Conservation (phyloP, 257 asterid species). For the Primulina tabacum region DNA sequence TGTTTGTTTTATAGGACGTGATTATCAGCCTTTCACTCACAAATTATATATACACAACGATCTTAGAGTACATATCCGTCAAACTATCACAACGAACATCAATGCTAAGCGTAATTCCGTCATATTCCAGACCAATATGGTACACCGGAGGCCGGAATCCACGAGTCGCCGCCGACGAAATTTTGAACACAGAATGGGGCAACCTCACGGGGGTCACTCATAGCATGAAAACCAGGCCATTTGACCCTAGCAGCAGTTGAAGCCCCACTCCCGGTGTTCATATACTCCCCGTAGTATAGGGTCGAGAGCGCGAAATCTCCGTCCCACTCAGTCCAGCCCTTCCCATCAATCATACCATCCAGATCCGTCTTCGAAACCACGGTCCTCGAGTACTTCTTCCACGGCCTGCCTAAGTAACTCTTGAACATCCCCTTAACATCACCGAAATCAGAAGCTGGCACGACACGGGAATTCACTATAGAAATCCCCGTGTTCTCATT, state of each 20-base stretch:
- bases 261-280: conserved; percentile 65
- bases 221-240: conserved; percentile 69
- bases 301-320: conserved; percentile 62
- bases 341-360: conserved; percentile 48
- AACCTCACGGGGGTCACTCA: conserved; percentile 33
- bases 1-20: too few species aligned
- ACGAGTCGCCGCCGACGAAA: conserved; percentile 55
- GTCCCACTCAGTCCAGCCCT: conserved; percentile 63
- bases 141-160: conserved; percentile 73
- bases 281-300: conserved; percentile 56
- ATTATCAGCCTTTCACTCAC: too few species aligned
- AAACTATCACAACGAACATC: background rate
- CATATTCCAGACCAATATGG: conserved; percentile 47
- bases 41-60: too few species aligned
- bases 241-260: conserved; percentile 40
- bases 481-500: conserved; percentile 62
- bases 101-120: background rate
- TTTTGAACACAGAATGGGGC: conserved; percentile 34
- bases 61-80: background rate
- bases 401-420: conserved; percentile 66
- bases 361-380: conserved; percentile 47
- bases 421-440: conserved; percentile 30
- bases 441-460: conserved; percentile 34
- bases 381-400: conserved; percentile 61
- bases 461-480: conserved; percentile 42